Evolutionary conservation across 73 alveolate genomes (phyloP).

Genomic region (Symbiodinium natans): DNA sequence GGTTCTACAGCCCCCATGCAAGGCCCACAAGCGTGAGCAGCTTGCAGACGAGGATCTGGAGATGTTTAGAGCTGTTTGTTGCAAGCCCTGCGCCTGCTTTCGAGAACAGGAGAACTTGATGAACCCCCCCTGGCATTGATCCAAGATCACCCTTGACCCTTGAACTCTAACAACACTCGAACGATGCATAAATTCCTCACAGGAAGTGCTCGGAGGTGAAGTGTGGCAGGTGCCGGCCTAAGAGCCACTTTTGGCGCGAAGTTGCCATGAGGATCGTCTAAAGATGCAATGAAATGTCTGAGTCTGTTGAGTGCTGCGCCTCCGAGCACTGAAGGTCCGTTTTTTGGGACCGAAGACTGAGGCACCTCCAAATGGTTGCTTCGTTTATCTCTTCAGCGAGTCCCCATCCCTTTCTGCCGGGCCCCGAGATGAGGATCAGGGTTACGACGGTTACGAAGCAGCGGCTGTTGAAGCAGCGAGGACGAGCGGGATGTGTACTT

Average conservation of each 20-base stretch:
- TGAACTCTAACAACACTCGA: too few species aligned
- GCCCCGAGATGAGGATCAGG: neutral
- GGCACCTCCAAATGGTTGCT: constrained; percentile 90
- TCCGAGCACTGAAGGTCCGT: too few species aligned
- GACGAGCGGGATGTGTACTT: constrained; percentile 73
- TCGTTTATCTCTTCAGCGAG: constrained; percentile 71
- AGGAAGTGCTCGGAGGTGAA: constrained; percentile 80
- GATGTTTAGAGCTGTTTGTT: too few species aligned
- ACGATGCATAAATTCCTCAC: neutral
- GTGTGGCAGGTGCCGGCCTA: constrained; percentile 25
- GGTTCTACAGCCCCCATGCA: constrained; percentile 43
- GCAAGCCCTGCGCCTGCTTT: too few species aligned
- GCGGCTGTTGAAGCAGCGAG: neutral
- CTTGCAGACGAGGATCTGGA: too few species aligned
- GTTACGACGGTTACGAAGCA: neutral
- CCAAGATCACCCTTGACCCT: too few species aligned
- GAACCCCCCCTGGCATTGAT: too few species aligned
- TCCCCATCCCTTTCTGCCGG: constrained; percentile 16
- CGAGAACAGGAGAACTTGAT: too few species aligned
- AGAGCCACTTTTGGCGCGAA: too few species aligned
- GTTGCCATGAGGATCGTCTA: too few species aligned
- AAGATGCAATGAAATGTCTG: too few species aligned
- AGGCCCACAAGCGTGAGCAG: constrained; percentile 15
- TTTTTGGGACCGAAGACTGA: neutral
- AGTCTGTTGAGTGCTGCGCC: too few species aligned